These are phyloP conservation scores for Ustulina deusta DNA, from an alignment of 2,329 filamentous ascomycete species.

Conservation along the genomic window DNA sequence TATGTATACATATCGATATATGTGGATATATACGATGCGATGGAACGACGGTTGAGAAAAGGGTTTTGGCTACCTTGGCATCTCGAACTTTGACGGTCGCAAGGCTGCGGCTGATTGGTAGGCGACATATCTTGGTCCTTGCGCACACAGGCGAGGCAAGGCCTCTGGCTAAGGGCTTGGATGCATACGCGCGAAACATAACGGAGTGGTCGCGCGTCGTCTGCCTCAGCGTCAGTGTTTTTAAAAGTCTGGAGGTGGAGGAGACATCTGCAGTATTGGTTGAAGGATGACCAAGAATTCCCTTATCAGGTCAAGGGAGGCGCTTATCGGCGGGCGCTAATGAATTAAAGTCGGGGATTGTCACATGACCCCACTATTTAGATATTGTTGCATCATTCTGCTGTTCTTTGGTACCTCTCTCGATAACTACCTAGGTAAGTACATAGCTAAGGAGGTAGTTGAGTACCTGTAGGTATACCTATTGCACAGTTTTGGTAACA, in stretches of 20 bases:
- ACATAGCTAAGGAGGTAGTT: too few species aligned
- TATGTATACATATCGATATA: neutral
- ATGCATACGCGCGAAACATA: conserved; percentile 48
- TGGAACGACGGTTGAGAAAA: neutral
- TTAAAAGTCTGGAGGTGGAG: conserved; percentile 17
- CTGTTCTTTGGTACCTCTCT: too few species aligned
- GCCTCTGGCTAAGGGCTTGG: conserved; percentile 42
- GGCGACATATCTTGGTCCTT: conserved; percentile 37
- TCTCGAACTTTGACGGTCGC: conserved; percentile 45
- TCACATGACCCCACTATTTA: conserved; percentile 6
- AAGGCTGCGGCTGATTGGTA: conserved; percentile 40
- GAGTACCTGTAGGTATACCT: too few species aligned
- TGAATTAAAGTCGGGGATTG: neutral
- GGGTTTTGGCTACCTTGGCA: conserved; percentile 41
- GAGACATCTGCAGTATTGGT: conserved; percentile 42
- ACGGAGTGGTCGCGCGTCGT: conserved; percentile 32
- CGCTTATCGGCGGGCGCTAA: conserved; percentile 35
- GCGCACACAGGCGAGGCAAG: conserved; percentile 41
- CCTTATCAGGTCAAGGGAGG: conserved; percentile 27
- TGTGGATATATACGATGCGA: neutral
- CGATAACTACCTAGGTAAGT: too few species aligned
- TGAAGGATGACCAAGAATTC: conserved; percentile 26
- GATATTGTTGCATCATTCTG: neutral
- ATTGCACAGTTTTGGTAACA: too few species aligned
- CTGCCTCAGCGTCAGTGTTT: conserved; percentile 30